phyloP scores from a whole-genome alignment of 2,329 filamentous ascomycete genomes.

The Fusarium continuum region DNA sequence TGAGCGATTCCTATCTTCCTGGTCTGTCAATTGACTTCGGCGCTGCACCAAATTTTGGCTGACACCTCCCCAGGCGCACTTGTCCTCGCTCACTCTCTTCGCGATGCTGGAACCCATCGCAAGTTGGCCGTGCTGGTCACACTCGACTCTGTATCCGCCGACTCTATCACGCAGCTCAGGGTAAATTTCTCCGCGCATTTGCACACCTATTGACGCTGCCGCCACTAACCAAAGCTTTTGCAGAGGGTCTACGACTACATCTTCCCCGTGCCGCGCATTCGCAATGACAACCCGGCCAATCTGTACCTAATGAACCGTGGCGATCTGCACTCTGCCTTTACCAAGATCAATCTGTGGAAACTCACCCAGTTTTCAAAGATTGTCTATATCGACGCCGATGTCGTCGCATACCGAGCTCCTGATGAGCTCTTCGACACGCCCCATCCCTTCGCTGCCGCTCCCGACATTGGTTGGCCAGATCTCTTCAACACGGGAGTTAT shows the following conservation, averaged over 20 bases:
- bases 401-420: constrained; percentile 88
- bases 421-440: constrained; percentile 86
- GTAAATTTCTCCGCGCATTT: constrained; percentile 55
- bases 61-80: constrained; percentile 73
- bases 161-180: constrained; percentile 81
- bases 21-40: constrained; percentile 62
- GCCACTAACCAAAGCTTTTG: constrained; percentile 11
- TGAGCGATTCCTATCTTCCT: constrained; percentile 92
- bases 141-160: constrained; percentile 77
- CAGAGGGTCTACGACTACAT: constrained; percentile 88
- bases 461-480: constrained; percentile 98
- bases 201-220: background rate
- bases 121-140: constrained; percentile 88
- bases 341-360: constrained; percentile 95
- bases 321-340: constrained; percentile 92
- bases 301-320: constrained; percentile 90
- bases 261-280: constrained; percentile 82
- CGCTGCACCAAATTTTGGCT: constrained; percentile 5
- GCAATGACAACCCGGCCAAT: constrained; percentile 80
- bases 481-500: constrained; percentile 98
- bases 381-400: constrained; percentile 93
- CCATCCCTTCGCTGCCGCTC: constrained; percentile 74
- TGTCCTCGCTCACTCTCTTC: constrained; percentile 92
- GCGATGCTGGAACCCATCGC: constrained; percentile 80
- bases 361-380: constrained; percentile 90